Evolutionary conservation across 179 eudicot genomes (phyloP).

Genomic region (Spergularia azorica): DNA sequence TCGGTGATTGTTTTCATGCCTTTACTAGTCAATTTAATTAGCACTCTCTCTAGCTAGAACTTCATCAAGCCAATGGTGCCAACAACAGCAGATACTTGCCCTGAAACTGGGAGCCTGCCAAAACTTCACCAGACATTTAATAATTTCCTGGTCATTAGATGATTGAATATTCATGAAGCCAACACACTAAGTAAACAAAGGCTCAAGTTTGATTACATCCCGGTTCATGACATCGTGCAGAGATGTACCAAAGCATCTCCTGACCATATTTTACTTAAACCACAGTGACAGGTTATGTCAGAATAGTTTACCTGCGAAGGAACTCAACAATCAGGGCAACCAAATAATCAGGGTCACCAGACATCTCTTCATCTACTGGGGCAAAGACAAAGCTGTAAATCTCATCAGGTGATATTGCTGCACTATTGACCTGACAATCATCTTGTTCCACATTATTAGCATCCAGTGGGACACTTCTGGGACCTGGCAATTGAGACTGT

Average conservation of each 20-base stretch:
- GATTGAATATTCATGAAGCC: background rate
- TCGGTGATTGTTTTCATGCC: background rate
- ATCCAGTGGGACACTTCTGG: conserved; percentile 43
- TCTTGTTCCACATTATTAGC: conserved; percentile 48
- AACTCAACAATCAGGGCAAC: conserved; percentile 74
- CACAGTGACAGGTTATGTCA: conserved; percentile 4
- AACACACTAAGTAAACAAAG: background rate
- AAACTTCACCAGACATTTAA: background rate
- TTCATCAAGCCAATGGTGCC: background rate
- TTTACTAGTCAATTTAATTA: background rate
- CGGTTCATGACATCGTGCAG: background rate
- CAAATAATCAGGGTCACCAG: conserved; percentile 76
- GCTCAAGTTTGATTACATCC: background rate
- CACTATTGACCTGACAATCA: conserved; percentile 66
- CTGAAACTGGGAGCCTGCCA: background rate
- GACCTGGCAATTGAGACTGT: conserved; percentile 44
- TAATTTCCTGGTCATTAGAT: background rate
- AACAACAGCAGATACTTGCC: background rate
- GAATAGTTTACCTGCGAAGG: conserved; percentile 63
- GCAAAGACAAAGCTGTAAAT: conserved; percentile 75
- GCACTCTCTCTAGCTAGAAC: background rate
- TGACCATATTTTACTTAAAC: background rate
- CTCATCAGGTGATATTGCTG: conserved; percentile 87
- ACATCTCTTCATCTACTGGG: conserved; percentile 83
- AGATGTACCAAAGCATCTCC: background rate